A percentile compares a stretch with the other conserved stretches of the same genome.
These are phyloP conservation scores for Aspergillus sojae DNA, from an alignment of 2,329 filamentous ascomycete species.

Conservation along the genomic window DNA sequence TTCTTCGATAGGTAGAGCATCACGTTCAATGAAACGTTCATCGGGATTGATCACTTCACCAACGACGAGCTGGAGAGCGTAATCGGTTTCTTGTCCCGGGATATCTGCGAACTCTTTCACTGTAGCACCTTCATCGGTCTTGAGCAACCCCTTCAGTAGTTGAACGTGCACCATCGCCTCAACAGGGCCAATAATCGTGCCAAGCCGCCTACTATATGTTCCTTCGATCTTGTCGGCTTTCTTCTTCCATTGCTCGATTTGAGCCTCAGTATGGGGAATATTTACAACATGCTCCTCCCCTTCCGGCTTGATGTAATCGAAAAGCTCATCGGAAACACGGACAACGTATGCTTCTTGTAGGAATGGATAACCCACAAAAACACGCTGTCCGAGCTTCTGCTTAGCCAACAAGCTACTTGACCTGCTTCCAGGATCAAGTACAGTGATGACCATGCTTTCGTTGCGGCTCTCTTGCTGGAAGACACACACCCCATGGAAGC, in stretches of 20 bases:
- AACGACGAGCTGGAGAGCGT: slow-evolving; percentile 88
- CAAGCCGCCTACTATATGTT: slow-evolving; percentile 87
- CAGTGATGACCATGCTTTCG: slow-evolving; percentile 90
- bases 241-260: slow-evolving; percentile 81
- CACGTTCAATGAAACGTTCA: slow-evolving; percentile 87
- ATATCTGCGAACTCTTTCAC: slow-evolving; percentile 91
- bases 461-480: slow-evolving; percentile 96
- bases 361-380: slow-evolving; percentile 93
- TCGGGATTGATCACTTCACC: slow-evolving; percentile 90
- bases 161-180: slow-evolving; percentile 91
- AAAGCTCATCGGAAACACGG: slow-evolving; percentile 88
- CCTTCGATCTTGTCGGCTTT: slow-evolving; percentile 83
- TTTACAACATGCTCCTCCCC: slow-evolving; percentile 67
- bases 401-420: slow-evolving; percentile 74
- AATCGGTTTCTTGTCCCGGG: slow-evolving; percentile 82
- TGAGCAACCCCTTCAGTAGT: slow-evolving; percentile 86
- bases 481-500: slow-evolving; percentile 87
- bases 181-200: slow-evolving; percentile 81
- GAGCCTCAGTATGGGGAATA: slow-evolving; percentile 71
- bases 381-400: slow-evolving; percentile 77
- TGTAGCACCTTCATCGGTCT: slow-evolving; percentile 86
- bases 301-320: slow-evolving; percentile 76
- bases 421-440: slow-evolving; percentile 72
- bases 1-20: slow-evolving; percentile 83
- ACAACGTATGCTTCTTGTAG: slow-evolving; percentile 90